phyloP scores from a whole-genome alignment of 2,329 filamentous ascomycete genomes.

The Monilinia fructigena region DNA sequence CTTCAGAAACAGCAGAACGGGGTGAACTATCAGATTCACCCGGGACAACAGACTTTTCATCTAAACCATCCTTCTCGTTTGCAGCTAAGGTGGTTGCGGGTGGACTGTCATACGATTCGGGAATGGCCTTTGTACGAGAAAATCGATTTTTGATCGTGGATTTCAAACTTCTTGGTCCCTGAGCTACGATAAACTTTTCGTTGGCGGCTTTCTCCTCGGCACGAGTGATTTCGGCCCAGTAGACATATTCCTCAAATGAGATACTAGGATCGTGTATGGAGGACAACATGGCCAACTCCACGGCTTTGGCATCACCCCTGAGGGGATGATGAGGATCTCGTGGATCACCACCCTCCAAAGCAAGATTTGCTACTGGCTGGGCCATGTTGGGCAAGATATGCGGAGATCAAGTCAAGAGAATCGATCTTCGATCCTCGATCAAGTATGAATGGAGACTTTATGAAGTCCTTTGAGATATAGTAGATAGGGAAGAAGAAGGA shows the following conservation, averaged over 20 bases:
- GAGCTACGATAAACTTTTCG: slow-evolving; percentile 20
- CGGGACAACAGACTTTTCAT: slow-evolving; percentile 13
- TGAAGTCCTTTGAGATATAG: background rate
- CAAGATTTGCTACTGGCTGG: slow-evolving; percentile 28
- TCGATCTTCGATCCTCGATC: background rate
- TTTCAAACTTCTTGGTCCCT: slow-evolving; percentile 16
- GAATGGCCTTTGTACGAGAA: background rate
- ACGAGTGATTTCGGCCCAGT: slow-evolving; percentile 40
- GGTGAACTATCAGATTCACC: background rate
- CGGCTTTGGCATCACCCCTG: slow-evolving; percentile 19
- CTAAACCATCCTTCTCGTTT: slow-evolving; percentile 6
- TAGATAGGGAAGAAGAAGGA: background rate
- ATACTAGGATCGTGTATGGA: slow-evolving; percentile 37
- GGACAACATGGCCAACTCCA: slow-evolving; percentile 25
- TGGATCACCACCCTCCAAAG: slow-evolving; percentile 34
- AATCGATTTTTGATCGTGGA: slow-evolving; percentile 11
- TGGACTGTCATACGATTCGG: slow-evolving; percentile 10
- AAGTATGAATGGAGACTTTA: background rate
- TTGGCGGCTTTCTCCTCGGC: slow-evolving; percentile 35
- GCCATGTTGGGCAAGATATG: slow-evolving; percentile 26
- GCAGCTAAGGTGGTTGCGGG: background rate
- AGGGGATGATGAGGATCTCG: slow-evolving; percentile 29
- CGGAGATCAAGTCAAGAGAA: background rate
- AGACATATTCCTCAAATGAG: slow-evolving; percentile 42
- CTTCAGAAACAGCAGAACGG: slow-evolving; percentile 24